Base-by-base conservation (phyloP, 768 basidiomycete genomes). In the Mycena sanguinolenta region DNA sequence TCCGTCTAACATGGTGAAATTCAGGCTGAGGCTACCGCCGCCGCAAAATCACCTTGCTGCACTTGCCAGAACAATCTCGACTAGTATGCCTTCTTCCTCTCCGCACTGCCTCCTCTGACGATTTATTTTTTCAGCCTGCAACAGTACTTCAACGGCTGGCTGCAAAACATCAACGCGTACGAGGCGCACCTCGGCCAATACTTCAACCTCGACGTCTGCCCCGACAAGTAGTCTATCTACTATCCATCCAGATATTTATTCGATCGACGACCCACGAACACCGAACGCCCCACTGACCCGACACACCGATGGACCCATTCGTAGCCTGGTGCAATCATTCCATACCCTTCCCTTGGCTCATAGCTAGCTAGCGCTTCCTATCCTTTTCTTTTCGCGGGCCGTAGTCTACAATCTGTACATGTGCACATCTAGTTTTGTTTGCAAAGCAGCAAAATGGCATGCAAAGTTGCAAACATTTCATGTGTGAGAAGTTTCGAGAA, bases 1-100 rank as follows among this genome's bases (percentile, higher is more conserved):
- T 4, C 32, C 67, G 38, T 25, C 30, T 59, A 39, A 63, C 50
- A 65, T 50, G 57, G 54, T 42, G 36, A 55, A 38, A 50, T 54
- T 6, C 65, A 91, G 90, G 77, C 23, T 0, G 73, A 86, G 32
- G 92, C 91, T 23, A 92, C 89, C 62, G 87, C 88, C 67, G 90
- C 91, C 52, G 86, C 82, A 14, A 60, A 82, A 58, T 80, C 84
- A 1, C 38, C 75, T 57, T 93, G 92, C 82, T 93, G 91, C 80
- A 81, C 78, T 53, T 91, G 91, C 79, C 94, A 95, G 83, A 91
- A 94, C 77, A 96, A 96, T 82, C 84, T 94, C 57, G 95, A 95
- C 81, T 96, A 96, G 93, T 92, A 75, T 74, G 91, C 84, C 36
- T 63, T 63, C 38, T 61, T 61, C 10, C 38, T 44, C 58, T 19